Evolutionary conservation across 441 rosid genomes (phyloP), one percentile per base, ranked within the genome.

Genomic region (Lepidium campestre): DNA sequence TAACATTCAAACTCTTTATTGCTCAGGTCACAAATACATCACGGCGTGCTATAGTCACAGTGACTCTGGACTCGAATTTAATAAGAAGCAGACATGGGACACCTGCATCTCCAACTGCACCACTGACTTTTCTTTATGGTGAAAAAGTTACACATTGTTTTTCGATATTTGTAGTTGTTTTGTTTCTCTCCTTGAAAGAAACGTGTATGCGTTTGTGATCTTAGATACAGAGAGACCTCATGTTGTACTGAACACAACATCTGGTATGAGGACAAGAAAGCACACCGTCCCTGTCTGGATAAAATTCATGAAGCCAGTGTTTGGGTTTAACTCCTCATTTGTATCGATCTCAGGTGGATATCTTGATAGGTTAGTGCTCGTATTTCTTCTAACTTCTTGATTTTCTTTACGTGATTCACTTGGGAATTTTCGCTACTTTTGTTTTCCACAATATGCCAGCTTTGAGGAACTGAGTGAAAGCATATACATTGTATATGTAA

Each of bases 111-210:
- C 91, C 90, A 32, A 74, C 80, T 73, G 85, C 90, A 57, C 95
- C 97, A 3, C 75, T 79, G 41, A 83, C 96, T 79, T 91, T 93
- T 73, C 96, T 93, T 44, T 93, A 81, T 46, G 97, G 99, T 90
- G 75, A 45, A 18, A 67, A 47, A 32, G 19, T 48, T 25, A 61
- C 46, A 55, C 10, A 45, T 49, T 67, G 19, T 18, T 14, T 67
- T 37, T 45, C 18, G 35, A 20, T 29, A 22, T n/a, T n/a, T n/a
- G n/a, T 13, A 37, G 15, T 74, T 62, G 40, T 31, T 10, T 68
- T 48, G 22, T 3, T 56, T 60, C 36, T 15, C 53, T 36, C 2
- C 20, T 42, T 59, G 4, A 56, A 71, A 17, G 39, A 59, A 31
- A 45, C 22, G 46, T 67, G 47, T 14, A 42, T 59, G 5, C 7